Base-by-base conservation (phyloP, 352 stramenopile genomes). In the Pythium oligandrum region DNA sequence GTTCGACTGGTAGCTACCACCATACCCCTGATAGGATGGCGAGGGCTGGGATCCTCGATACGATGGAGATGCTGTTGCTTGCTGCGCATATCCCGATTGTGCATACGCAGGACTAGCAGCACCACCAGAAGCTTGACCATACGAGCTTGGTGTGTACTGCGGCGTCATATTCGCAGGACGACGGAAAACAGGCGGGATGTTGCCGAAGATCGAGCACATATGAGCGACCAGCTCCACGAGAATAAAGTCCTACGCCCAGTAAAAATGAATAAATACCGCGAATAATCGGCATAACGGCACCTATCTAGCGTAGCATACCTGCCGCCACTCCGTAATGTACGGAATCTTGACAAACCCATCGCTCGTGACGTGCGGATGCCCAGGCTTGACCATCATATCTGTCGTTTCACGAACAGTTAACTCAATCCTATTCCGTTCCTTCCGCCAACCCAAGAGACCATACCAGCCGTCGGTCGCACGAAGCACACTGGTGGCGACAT, bases 131-230 rank as follows among this genome's bases (percentile, higher is more conserved):
- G 7, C 12, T 12, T 8, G 7, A 8, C 7, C 48, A 32, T 43
- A 51, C 3, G 53, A 48, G 11, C 34, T 36, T 33, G 32, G 26
- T 34, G 51, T 44, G 34, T 50, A 38, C 42, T 73, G 55, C 31
- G 69, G 62, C 31, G 58, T 61, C 8, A 68, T 58, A 44, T 82
- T 71, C 2, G 72, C 65, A 6, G 83, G 83, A 12, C 85, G 78
- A 40, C 80, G 77, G 49, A 92, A 95, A 2, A 95, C 85, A 6
- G 83, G 85, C 7, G 85, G 85, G 57, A 90, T 90, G 51, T 86
- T 90, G 39, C 85, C 83, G 52, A 95, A 95, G 42, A 95, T 91
- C n/a, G 82, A 93, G 69, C 85, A 93, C 70, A 93, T 88, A 57
- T 92, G 84, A 6, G 83, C 85, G 3, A 95, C 78, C 11, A 95